Conservation (phyloP, 192 early-diverging fungal species). For the Backusella australiensis region DNA sequence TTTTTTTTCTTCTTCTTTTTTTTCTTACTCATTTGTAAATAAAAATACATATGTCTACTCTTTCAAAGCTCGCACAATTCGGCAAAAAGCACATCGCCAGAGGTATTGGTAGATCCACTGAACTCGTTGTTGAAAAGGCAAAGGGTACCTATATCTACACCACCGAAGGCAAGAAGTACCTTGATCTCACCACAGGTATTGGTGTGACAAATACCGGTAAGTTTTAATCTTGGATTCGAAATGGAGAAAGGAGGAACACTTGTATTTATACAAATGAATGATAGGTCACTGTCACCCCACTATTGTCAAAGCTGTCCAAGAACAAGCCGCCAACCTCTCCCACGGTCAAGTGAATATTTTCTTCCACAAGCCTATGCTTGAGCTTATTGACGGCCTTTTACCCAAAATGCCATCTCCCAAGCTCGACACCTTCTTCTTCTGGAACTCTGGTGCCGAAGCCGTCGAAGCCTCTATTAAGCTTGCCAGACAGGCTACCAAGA, state of each 20-base stretch:
- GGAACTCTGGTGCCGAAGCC: conserved; percentile 42
- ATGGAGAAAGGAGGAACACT: neutral
- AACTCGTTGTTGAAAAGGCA: conserved; percentile 29
- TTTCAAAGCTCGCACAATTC: conserved; percentile 26
- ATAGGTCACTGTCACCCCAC: conserved; percentile 42
- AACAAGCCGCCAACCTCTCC: conserved; percentile 31
- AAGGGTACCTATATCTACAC: conserved; percentile 29
- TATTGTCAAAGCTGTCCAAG: conserved; percentile 42
- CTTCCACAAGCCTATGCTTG: conserved; percentile 36
- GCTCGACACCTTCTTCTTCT: conserved; percentile 39
- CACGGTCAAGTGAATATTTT: conserved; percentile 40
- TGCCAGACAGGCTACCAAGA: conserved; percentile 39
- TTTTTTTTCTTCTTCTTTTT: neutral
- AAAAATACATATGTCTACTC: neutral
- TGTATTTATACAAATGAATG: neutral
- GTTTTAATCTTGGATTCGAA: neutral
- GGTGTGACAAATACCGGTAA: conserved; percentile 39
- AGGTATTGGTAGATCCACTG: conserved; percentile 24
- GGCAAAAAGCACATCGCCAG: conserved; percentile 21
- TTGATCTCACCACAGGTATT: conserved; percentile 38
- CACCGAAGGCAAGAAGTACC: conserved; percentile 31
- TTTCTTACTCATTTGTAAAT: neutral
- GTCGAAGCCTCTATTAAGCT: conserved; percentile 40
- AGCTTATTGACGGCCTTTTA: conserved; percentile 25
- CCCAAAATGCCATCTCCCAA: conserved; percentile 23